Conservation (phyloP, 257 asterid genomes). For the Ocimum tenuiflorum region DNA sequence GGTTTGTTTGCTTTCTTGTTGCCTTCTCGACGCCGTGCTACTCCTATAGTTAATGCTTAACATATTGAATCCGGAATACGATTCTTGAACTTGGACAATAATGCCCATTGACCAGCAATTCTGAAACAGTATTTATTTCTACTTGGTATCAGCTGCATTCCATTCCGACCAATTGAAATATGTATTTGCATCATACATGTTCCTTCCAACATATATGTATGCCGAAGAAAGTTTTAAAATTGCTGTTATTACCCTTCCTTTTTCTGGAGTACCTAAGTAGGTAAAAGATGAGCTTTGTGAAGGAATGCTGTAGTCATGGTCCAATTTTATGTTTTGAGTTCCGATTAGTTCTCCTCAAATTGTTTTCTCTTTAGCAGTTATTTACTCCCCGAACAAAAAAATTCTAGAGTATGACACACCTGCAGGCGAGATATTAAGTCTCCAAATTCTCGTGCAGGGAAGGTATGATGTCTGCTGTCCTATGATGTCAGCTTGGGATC, state of each 20-base stretch:
- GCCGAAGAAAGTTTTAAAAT: neutral
- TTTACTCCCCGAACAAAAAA: neutral
- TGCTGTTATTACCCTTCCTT: neutral
- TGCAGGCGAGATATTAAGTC: neutral
- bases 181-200: neutral
- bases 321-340: neutral
- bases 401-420: neutral
- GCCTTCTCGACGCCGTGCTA: neutral
- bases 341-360: neutral
- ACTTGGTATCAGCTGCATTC: neutral
- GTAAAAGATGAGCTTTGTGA: too few species aligned
- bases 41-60: neutral
- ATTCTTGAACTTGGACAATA: neutral
- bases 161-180: neutral
- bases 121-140: neutral
- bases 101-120: neutral
- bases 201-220: neutral
- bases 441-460: conserved; percentile 53
- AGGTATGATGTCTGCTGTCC: conserved; percentile 91
- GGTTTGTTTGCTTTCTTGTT: conserved; percentile 36
- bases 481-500: conserved; percentile 99
- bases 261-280: neutral
- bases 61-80: neutral
- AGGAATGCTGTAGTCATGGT: neutral
- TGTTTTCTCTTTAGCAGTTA: neutral